phyloP scores from a whole-genome alignment of 2,329 filamentous ascomycete species.

The Zymoseptoria crescenta region DNA sequence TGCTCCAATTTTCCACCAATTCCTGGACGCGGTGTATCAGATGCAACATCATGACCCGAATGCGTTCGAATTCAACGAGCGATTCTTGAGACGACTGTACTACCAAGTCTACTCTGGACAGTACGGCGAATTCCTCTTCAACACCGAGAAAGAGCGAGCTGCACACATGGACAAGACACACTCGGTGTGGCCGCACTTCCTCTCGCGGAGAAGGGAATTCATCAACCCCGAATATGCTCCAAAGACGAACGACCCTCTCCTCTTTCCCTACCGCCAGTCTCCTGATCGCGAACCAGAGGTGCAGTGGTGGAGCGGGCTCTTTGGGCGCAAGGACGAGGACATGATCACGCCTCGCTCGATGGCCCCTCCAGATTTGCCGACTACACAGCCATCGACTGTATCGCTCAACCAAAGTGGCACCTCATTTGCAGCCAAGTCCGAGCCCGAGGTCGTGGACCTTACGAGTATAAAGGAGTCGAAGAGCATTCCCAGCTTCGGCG shows the following conservation, averaged over 20 bases:
- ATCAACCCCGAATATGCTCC: constrained; percentile 72
- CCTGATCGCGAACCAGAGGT: constrained; percentile 49
- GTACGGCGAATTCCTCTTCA: constrained; percentile 93
- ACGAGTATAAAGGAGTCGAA: constrained; percentile 1
- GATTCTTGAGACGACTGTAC: constrained; percentile 77
- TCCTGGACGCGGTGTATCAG: constrained; percentile 90
- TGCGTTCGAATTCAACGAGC: constrained; percentile 93
- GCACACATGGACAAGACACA: constrained; percentile 61
- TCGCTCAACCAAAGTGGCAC: neutral
- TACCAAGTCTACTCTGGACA: constrained; percentile 96
- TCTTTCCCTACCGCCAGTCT: constrained; percentile 57
- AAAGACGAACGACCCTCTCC: constrained; percentile 68
- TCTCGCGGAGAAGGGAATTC: constrained; percentile 73
- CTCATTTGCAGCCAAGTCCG: neutral
- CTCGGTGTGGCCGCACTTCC: constrained; percentile 94
- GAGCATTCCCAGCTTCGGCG: constrained; percentile 1
- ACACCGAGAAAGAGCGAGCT: constrained; percentile 80
- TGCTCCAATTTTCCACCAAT: constrained; percentile 95
- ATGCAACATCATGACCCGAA: constrained; percentile 75
- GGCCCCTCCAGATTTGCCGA: constrained; percentile 6
- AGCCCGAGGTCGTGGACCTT: neutral
- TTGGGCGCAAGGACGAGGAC: constrained; percentile 78
- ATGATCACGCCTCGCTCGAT: constrained; percentile 63
- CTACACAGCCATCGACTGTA: constrained; percentile 2
- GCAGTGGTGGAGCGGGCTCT: constrained; percentile 90